Conservation (phyloP, 768 basidiomycete species). For the Suillus occidentalis region DNA sequence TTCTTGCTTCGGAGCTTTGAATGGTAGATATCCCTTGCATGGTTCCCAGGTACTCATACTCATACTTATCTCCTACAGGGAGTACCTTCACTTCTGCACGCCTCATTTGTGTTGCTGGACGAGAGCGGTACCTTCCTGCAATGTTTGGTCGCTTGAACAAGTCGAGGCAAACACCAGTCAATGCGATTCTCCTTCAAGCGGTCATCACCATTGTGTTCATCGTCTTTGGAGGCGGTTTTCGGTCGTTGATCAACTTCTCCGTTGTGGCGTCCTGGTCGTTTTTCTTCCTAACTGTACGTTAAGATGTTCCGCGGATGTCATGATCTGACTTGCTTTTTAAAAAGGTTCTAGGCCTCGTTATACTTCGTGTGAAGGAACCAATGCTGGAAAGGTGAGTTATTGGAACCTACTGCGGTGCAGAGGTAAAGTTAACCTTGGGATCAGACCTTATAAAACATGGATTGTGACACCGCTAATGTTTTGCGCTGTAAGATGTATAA, state of each 20-base stretch:
- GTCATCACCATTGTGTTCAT: conserved; percentile 76
- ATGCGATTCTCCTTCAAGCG: conserved; percentile 83
- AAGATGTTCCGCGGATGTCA: neutral
- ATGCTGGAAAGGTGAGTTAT: conserved; percentile 67
- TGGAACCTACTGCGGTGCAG: neutral
- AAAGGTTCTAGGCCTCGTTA: conserved; percentile 84
- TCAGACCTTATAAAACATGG: conserved; percentile 92
- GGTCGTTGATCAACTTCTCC: conserved; percentile 86
- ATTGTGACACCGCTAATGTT: conserved; percentile 88
- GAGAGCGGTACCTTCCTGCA: conserved; percentile 83
- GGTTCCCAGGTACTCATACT: conserved; percentile 4
- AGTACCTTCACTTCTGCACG: conserved; percentile 77
- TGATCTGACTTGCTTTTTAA: conserved; percentile 1
- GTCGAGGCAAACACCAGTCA: conserved; percentile 79
- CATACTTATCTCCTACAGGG: conserved; percentile 39
- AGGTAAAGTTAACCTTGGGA: neutral
- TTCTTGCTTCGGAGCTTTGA: conserved; percentile 94
- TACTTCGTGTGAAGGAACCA: conserved; percentile 89
- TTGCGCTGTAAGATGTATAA: conserved; percentile 57
- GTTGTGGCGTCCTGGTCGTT: conserved; percentile 87
- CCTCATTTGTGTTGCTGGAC: conserved; percentile 85
- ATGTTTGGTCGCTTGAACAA: conserved; percentile 78
- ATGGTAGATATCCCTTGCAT: conserved; percentile 49
- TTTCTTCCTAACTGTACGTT: conserved; percentile 77
- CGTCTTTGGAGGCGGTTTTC: conserved; percentile 84